Conservation (phyloP, 768 basidiomycete species). For the Sistotremastrum niveocremeum region DNA sequence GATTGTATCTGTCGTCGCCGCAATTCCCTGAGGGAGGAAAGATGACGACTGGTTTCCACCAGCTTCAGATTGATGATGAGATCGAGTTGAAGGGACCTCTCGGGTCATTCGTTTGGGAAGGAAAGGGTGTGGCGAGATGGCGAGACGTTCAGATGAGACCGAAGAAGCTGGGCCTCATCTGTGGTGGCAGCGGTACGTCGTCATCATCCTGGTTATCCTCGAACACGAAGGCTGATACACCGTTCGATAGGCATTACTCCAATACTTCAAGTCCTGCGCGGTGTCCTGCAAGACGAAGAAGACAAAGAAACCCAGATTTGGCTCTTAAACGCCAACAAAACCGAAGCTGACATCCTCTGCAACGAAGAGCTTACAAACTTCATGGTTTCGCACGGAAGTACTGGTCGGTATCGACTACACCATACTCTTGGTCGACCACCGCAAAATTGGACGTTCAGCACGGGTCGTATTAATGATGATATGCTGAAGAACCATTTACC, state of each 20-base stretch:
- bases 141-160: conserved; percentile 22
- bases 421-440: conserved; percentile 29
- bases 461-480: conserved; percentile 26
- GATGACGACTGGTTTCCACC: conserved; percentile 35
- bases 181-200: conserved; percentile 38
- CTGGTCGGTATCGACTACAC: conserved; percentile 24
- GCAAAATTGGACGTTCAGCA: conserved; percentile 25
- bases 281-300: conserved; percentile 26
- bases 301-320: conserved; percentile 29
- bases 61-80: conserved; percentile 33
- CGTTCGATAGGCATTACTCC: conserved; percentile 35
- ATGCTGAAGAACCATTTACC: conserved; percentile 31
- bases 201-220: neutral
- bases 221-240: neutral
- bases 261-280: conserved; percentile 40
- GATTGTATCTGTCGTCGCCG: conserved; percentile 29
- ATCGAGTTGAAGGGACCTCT: conserved; percentile 49
- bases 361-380: conserved; percentile 33
- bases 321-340: conserved; percentile 35
- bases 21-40: conserved; percentile 32
- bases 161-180: conserved; percentile 37
- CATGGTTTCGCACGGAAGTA: conserved; percentile 12
- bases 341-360: conserved; percentile 37
- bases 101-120: conserved; percentile 41
- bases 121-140: conserved; percentile 24